Evolutionary conservation across 345 rosid species (phyloP).

Genomic region (Lenwebbia sp.): DNA sequence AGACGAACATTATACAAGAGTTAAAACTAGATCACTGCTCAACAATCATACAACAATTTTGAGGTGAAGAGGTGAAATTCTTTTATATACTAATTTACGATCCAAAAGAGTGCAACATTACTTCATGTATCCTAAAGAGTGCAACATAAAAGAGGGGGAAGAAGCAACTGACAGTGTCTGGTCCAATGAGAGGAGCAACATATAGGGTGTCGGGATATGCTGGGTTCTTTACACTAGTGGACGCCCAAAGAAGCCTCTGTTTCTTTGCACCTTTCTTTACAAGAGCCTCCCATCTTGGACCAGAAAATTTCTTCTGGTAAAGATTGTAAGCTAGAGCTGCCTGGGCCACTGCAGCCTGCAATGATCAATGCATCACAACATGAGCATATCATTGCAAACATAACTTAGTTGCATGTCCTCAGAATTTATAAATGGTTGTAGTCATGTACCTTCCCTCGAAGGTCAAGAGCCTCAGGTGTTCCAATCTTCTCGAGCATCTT

Average conservation of each 20-base stretch:
- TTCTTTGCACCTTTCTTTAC: slow-evolving; percentile 97
- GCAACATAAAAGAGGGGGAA: neutral
- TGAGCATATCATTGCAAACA: neutral
- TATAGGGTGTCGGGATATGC: slow-evolving; percentile 88
- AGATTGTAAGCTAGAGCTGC: slow-evolving; percentile 89
- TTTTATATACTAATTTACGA: neutral
- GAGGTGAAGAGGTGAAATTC: neutral
- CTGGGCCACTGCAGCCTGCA: slow-evolving; percentile 95
- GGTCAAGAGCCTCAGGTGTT: slow-evolving; percentile 89
- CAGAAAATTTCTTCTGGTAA: slow-evolving; percentile 96
- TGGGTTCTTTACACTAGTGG: slow-evolving; percentile 96
- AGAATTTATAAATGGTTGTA: neutral
- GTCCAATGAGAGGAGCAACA: slow-evolving; percentile 90
- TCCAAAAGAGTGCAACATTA: neutral
- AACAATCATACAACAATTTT: neutral
- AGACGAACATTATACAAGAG: neutral
- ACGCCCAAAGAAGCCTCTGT: slow-evolving; percentile 93
- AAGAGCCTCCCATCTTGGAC: slow-evolving; percentile 95
- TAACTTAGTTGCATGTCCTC: neutral
- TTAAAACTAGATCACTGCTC: neutral
- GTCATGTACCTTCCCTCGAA: slow-evolving; percentile 79
- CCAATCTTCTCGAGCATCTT: slow-evolving; percentile 90
- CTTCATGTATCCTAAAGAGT: neutral
- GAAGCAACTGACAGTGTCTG: slow-evolving; percentile 61
- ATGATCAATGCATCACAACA: neutral